Percentiles rank a stretch among this genome's conserved stretches.
Evolutionary conservation across 2,329 filamentous ascomycete genomes (phyloP).

Genomic region (Neonectria magnoliae): DNA sequence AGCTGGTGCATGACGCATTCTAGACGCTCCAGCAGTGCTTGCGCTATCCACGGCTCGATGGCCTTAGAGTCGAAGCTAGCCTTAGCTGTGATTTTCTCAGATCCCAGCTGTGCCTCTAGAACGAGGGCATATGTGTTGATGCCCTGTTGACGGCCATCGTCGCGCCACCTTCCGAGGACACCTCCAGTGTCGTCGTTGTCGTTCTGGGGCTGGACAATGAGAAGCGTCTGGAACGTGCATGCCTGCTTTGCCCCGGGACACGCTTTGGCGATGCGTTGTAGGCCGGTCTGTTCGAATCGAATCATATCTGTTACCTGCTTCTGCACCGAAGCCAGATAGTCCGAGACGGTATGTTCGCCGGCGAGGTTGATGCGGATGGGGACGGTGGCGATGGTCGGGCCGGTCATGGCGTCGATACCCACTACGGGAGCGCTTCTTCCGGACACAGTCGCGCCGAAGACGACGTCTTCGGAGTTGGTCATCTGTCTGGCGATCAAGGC

Average conservation of each 20-base stretch:
- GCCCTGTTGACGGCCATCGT: neutral
- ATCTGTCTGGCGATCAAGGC: constrained; percentile 34
- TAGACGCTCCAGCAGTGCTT: constrained; percentile 1
- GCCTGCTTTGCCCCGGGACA: neutral
- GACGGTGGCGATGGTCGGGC: constrained; percentile 25
- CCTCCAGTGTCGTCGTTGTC: neutral
- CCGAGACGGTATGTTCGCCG: constrained; percentile 42
- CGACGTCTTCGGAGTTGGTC: constrained; percentile 30
- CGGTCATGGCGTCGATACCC: constrained; percentile 36
- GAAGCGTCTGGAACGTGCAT: constrained; percentile 19
- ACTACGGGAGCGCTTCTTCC: constrained; percentile 38
- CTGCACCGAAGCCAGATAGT: constrained; percentile 53
- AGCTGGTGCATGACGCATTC: constrained; percentile 3
- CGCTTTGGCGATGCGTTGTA: constrained; percentile 12
- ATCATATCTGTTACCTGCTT: constrained; percentile 26
- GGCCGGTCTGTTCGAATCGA: constrained; percentile 23
- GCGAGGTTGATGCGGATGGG: constrained; percentile 37
- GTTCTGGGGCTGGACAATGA: constrained; percentile 14
- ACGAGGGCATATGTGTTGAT: constrained; percentile 15
- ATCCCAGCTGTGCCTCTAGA: constrained; percentile 5
- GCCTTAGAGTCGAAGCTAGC: constrained; percentile 16
- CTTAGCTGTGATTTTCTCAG: neutral
- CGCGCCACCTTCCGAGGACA: constrained; percentile 13
- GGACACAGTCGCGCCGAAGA: constrained; percentile 39
- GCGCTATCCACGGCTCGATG: neutral